Evolutionary conservation across 495 filamentous ascomycete species (phyloP).

Genomic region (Bacidia rubella): DNA sequence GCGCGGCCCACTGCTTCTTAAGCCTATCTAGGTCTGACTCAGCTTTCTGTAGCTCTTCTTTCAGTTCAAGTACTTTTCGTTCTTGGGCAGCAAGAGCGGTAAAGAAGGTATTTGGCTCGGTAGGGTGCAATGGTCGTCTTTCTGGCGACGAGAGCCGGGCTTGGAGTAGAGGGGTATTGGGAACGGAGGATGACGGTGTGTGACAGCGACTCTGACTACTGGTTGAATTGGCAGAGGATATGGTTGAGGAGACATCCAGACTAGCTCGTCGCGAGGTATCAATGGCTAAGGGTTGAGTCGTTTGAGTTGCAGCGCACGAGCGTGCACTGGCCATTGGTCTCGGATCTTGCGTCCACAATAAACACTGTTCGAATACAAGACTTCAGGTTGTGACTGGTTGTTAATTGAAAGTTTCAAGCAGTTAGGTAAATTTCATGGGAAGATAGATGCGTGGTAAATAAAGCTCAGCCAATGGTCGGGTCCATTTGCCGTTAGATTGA

Average conservation of each 20-base stretch:
- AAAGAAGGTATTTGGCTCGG: conserved; percentile 64
- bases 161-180: conserved; percentile 28
- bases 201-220: conserved; percentile 23
- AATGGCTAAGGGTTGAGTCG: not conserved
- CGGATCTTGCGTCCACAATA: too few relatives aligned
- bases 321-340: too few relatives aligned
- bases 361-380: too few relatives aligned
- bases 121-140: conserved; percentile 24
- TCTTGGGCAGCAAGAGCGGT: conserved; percentile 86
- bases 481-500: too few relatives aligned
- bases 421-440: too few relatives aligned
- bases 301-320: too few relatives aligned
- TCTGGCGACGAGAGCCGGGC: conserved; percentile 26
- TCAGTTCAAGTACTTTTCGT: conserved; percentile 79
- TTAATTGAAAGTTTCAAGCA: too few relatives aligned
- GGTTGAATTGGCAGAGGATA: conserved; percentile 38
- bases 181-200: conserved; percentile 25
- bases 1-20: conserved; percentile 68
- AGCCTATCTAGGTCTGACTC: conserved; percentile 62
- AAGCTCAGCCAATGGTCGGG: too few relatives aligned
- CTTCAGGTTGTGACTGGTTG: too few relatives aligned
- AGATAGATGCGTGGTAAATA: too few relatives aligned
- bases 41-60: conserved; percentile 71
- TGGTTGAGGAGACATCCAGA: conserved; percentile 21
- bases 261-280: not conserved